These are phyloP conservation scores for Martensiomyces pterosporus DNA, from an alignment of 192 early-diverging fungal genomes.

Conservation along the genomic window DNA sequence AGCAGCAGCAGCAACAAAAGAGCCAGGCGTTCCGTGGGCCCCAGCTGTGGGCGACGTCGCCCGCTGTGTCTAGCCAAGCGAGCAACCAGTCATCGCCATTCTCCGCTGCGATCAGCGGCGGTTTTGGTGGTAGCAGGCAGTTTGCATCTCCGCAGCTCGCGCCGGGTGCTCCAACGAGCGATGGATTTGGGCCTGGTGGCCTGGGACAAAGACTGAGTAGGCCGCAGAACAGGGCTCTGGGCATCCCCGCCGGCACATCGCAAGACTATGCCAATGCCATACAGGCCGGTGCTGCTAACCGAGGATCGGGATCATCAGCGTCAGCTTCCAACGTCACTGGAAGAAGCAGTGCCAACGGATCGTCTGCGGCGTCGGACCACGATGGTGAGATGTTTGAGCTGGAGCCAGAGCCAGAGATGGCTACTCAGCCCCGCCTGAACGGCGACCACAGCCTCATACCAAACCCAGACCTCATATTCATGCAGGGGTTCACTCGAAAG, in stretches of 20 bases:
- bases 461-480: constrained; percentile 35
- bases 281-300: constrained; percentile 11
- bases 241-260: too few relatives aligned
- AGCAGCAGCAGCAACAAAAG: constrained; percentile 16
- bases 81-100: neutral
- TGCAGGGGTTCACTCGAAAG: constrained; percentile 37
- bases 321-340: neutral
- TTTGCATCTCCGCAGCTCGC: neutral
- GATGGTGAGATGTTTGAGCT: constrained; percentile 48
- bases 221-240: too few relatives aligned
- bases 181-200: too few relatives aligned
- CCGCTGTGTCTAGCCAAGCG: neutral
- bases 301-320: constrained; percentile 8
- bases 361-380: constrained; percentile 38
- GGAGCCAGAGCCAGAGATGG: constrained; percentile 35
- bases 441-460: constrained; percentile 10
- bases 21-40: constrained; percentile 14
- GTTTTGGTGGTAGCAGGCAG: neutral
- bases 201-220: too few relatives aligned
- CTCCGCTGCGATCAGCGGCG: neutral
- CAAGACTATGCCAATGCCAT: too few relatives aligned
- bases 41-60: constrained; percentile 6
- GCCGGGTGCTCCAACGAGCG: neutral
- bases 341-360: constrained; percentile 24
- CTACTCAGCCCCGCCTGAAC: constrained; percentile 3